Evolutionary conservation across 2,329 filamentous ascomycete genomes (phyloP), one percentile per base, ranked within the genome.

Genomic region (Fusarium duplospermum): DNA sequence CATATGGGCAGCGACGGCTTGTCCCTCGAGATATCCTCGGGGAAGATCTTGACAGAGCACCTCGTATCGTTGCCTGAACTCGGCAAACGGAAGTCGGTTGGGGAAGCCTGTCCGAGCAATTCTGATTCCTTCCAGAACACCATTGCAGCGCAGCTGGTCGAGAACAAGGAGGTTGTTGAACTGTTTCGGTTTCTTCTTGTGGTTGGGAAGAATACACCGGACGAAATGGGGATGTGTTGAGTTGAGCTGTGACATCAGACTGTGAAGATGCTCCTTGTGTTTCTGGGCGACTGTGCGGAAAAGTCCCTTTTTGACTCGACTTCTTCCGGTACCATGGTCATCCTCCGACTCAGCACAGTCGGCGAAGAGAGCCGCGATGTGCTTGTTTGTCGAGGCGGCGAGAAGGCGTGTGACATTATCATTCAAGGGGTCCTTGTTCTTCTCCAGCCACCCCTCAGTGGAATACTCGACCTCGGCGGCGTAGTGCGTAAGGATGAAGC

Each of bases 211-310:
- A 71, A 99, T 99, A 81, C 96, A 99, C 56, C 96, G 93, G 33
- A 99, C 96, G 81, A 99, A 99, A 83, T 99, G 96, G 67, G 97
- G 97, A 81, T 99, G 96, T 0, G 96, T 99, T 0, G 94, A 97
- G 82, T 99, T 93, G 18, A 99, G 89, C 79, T 98, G 95, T 16
- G 89, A 88, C 96, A 99, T 99, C 67, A 99, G 86, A 71, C 92
- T 97, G n/a, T 95, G 94, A n/a, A 99, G 89, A 77, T 98, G 96
- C 82, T 99, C 96, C 83, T 99, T 99, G 86, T 99, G 96, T 78
- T 95, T 90, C 81, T 99, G 96, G 7, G 96, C 96, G 6, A 97
- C 97, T 0, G 96, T 99, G 35, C 96, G 92, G 89, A 99, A 99
- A 4, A 99, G 88, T 0, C 96, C 97, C 84, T 96, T 98, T 87